A percentile compares a stretch with the other conserved stretches of the same genome.
Conservation (phyloP, 257 asterid genomes). For the Craterostigma plantagineum region DNA sequence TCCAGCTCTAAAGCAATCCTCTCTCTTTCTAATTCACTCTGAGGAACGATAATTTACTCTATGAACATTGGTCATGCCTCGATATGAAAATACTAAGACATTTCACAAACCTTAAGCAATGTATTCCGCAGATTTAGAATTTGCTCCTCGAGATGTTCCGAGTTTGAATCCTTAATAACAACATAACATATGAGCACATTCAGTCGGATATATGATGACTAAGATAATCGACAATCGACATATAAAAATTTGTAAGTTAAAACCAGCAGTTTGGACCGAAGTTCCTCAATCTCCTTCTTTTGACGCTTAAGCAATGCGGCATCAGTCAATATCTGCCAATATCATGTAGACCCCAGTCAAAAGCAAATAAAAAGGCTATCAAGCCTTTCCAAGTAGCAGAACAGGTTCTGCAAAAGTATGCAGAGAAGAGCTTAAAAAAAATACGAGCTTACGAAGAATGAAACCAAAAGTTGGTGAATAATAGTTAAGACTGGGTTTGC, state of each 20-base stretch:
- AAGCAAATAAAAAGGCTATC: no score
- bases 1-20: conserved; percentile 87
- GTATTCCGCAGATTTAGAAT: conserved; percentile 76
- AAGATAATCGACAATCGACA: no score
- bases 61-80: conserved; percentile 1
- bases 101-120: conserved; percentile 77
- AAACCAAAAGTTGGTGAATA: no score
- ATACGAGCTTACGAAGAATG: no score
- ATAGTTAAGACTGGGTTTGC: no score
- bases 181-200: conserved; percentile 10
- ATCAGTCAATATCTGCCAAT: conserved; percentile 69
- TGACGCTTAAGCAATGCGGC: conserved; percentile 97
- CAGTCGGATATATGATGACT: no score
- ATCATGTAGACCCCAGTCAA: conserved; percentile 4
- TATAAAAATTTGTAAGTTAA: conserved; percentile 9
- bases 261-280: conserved; percentile 82
- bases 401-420: no score
- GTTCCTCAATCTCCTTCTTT: conserved; percentile 89
- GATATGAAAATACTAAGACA: no score
- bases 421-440: conserved; percentile 3
- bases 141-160: conserved; percentile 80
- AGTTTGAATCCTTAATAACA: conserved; percentile 67
- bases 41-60: conserved; percentile 9
- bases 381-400: no score
- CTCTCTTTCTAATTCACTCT: conserved; percentile 97